Conservation (phyloP, 768 basidiomycete species). For the Termitomyces sp. region DNA sequence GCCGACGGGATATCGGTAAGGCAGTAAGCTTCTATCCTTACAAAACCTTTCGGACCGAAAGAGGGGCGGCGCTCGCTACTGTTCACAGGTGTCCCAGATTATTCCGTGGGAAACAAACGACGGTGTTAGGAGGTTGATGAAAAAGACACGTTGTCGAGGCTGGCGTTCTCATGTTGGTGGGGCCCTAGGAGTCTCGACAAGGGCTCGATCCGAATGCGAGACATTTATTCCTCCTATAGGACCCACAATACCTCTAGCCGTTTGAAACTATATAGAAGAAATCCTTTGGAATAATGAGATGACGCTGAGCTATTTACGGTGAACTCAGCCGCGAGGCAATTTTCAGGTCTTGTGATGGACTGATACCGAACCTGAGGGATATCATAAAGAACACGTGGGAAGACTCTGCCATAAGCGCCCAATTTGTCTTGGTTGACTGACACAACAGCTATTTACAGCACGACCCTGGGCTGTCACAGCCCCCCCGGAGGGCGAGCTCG, state of each 20-base stretch:
- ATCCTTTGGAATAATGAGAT: neutral
- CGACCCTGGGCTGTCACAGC: neutral
- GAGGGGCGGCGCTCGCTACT: neutral
- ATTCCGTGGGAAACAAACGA: neutral
- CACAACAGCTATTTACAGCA: neutral
- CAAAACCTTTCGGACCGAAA: neutral
- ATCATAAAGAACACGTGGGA: slow-evolving; percentile 8
- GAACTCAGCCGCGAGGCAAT: neutral
- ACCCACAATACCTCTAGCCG: neutral
- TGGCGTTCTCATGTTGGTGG: neutral
- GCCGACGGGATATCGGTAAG: neutral
- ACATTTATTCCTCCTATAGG: neutral
- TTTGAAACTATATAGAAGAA: neutral
- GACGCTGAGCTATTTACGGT: neutral
- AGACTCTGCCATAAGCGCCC: slow-evolving; percentile 13
- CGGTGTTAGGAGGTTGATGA: neutral
- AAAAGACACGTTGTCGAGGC: neutral
- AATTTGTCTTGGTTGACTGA: slow-evolving; percentile 1
- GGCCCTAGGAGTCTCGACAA: neutral
- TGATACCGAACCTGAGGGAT: neutral
- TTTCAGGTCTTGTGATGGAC: neutral
- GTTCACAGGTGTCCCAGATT: neutral
- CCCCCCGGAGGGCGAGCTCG: neutral
- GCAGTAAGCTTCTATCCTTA: neutral
- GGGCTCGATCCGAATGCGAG: slow-evolving; percentile 5